Evolutionary conservation across 2,329 filamentous ascomycete species (phyloP), one percentile per base, ranked within the genome.

Genomic region (Trichophaea hybrida): DNA sequence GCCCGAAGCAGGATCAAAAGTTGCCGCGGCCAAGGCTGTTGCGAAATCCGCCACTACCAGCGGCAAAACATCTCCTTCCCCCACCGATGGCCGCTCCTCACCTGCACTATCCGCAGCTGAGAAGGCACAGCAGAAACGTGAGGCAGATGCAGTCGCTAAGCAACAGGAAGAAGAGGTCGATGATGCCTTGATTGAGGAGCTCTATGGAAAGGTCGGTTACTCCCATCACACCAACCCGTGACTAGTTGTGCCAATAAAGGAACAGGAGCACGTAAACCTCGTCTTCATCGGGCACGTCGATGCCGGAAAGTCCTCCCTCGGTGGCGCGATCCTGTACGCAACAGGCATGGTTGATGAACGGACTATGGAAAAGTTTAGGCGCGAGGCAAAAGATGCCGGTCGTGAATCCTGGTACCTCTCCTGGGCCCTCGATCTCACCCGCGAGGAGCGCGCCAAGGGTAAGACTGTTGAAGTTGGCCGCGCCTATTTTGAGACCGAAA

Each of bases 281-380:
- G 95, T 97, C 66, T 96, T 97, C 75, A 86, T 97, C 70, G 91
- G 93, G 55, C 93, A 98, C 78, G 94, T 98, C 69, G 93, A 98
- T 76, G 93, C 93, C 56, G 93, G 93, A 68, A 98, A 98, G 76
- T 96, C 89, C 43, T 98, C 93, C 2, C 79, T 98, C 5, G 93
- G 93, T 71, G 93, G 93, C 55, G 87, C 87, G 56, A 94, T 98
- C 64, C 78, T 98, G 12, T 95, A 93, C 72, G 83, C 82, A 56
- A 96, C 91, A 4, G 93, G 93, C 62, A 98, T 97, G 93, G 93
- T 98, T n/a, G 94, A 98, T 70, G 89, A 98, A 74, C 83, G 93
- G 72, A 98, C 93, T 38, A 82, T 98, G 78, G 93, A 98, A 57
- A 98, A 98, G 75, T 95, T 95, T 78, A 95, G 91, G 80, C 83